phyloP scores from a whole-genome alignment of 2,329 filamentous ascomycete genomes.

The Aurifilum marmelostoma region DNA sequence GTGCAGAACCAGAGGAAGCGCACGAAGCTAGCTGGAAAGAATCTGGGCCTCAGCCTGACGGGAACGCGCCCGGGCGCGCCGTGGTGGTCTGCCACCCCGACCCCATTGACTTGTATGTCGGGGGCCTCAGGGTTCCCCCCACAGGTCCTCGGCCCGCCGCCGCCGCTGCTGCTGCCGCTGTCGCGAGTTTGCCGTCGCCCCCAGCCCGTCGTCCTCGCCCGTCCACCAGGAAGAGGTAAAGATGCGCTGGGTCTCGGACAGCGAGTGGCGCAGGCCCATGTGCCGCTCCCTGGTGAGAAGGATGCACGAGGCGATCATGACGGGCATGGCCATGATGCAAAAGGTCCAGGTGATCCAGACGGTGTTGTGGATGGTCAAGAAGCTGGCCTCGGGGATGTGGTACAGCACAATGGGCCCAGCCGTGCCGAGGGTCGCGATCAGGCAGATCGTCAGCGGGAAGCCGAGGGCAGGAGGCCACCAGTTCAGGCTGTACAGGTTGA shows the following conservation, averaged over 20 bases:
- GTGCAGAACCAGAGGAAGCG: constrained; percentile 72
- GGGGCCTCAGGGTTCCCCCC: constrained; percentile 35
- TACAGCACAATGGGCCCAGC: constrained; percentile 64
- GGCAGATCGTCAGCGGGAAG: constrained; percentile 64
- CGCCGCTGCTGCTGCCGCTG: constrained; percentile 34
- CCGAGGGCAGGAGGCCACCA: constrained; percentile 59
- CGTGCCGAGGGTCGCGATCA: constrained; percentile 64
- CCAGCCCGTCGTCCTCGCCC: constrained; percentile 55
- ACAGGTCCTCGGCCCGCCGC: constrained; percentile 44
- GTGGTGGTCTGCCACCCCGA: constrained; percentile 29
- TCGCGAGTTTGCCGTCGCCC: constrained; percentile 42
- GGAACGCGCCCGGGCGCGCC: constrained; percentile 33
- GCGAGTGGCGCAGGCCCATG: constrained; percentile 60
- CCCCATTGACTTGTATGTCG: constrained; percentile 13
- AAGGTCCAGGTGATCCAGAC: constrained; percentile 73
- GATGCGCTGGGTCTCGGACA: constrained; percentile 69
- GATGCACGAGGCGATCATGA: constrained; percentile 67
- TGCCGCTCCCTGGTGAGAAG: constrained; percentile 67
- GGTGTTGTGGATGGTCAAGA: constrained; percentile 65
- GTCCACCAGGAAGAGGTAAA: constrained; percentile 70
- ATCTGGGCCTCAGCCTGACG: constrained; percentile 53
- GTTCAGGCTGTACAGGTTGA: constrained; percentile 72
- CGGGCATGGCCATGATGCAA: constrained; percentile 69
- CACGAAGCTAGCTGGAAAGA: constrained; percentile 69
- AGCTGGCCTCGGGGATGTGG: constrained; percentile 54